Base-by-base conservation (phyloP, 192 early-diverging fungal genomes). In the Neocallimastix lanati region DNA sequence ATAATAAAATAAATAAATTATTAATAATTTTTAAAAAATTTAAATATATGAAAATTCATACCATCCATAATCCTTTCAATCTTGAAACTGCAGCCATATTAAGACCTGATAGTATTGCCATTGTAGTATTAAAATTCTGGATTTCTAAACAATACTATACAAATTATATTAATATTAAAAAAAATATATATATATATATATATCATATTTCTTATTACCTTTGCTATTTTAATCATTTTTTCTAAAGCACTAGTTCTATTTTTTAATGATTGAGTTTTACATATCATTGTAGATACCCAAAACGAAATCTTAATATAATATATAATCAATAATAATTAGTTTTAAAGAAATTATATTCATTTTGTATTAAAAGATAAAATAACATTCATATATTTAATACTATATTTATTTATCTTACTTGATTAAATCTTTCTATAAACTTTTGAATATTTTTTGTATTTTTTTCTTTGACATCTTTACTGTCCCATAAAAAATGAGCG, bases 41-140 rank as follows among this genome's bases (percentile, higher is more conserved):
- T 6, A 6, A 33, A 33, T 33, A 6, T 33, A 6, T 6, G 3
- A 33, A 6, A 33, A 14, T 13, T 13, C 11, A n/a, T 33, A 78
- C 78, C 18, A 81, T 78, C 77, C 82, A 85, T 12, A 83, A 83
- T 76, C 80, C 79, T 76, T 85, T 85, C 58, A 85, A 76, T n/a
- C 85, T 78, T 21, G 37, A 35, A n/a, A 85, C 85, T 0, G 85
- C 83, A 4, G 83, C 77, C 13, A 82, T 85, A 81, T 84, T 85
- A 77, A 85, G 38, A 5, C 85, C 85, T 5, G 85, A 85, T 13
- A 83, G 78, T 78, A 85, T 85, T 14, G 85, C 85, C 85, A 85
- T 85, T 16, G 85, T 82, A 29, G 81, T 81, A 78, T 85, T 85
- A 76, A 81, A 85, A 76, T 85, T 85, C 18, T 80, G 80, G 13